A percentile compares a stretch with the other conserved stretches of the same genome.
These are phyloP conservation scores for Microcera coccophila DNA, from an alignment of 2,329 filamentous ascomycete species.

Conservation along the genomic window DNA sequence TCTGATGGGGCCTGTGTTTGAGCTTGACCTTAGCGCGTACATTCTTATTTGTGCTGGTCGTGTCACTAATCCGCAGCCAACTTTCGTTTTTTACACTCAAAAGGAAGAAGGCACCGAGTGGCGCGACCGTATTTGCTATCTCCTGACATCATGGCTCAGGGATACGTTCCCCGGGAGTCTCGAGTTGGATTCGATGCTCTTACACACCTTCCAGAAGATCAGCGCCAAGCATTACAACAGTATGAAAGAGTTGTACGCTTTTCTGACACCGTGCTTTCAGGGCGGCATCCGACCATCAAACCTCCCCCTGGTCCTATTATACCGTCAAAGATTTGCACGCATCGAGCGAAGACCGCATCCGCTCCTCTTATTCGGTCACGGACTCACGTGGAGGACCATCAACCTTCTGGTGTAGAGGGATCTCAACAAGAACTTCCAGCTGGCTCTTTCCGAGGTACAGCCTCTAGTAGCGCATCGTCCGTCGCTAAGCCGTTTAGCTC, in stretches of 20 bases:
- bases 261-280: conserved; percentile 75
- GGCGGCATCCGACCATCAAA: conserved; percentile 65
- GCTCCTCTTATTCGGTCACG: conserved; percentile 10
- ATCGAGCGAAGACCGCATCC: conserved; percentile 21
- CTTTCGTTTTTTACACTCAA: conserved; percentile 6
- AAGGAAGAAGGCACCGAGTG: conserved; percentile 13
- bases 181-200: conserved; percentile 18
- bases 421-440: conserved; percentile 23
- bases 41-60: conserved; percentile 8
- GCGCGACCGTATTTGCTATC: conserved; percentile 21
- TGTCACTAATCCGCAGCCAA: conserved; percentile 11
- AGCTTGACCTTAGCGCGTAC: conserved; percentile 9
- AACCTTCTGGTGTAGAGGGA: conserved; percentile 36
- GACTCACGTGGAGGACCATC: conserved; percentile 27
- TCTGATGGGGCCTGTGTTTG: conserved; percentile 10
- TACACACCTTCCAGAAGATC: conserved; percentile 39
- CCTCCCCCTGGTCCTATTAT: conserved; percentile 41
- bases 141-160: conserved; percentile 27
- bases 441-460: conserved; percentile 2
- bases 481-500: conserved; percentile 40
- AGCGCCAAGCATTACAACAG: conserved; percentile 58
- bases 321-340: conserved; percentile 16
- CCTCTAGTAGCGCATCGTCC: conserved; percentile 25
- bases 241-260: conserved; percentile 79
- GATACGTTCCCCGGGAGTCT: conserved; percentile 14